Evolutionary conservation across 2,329 filamentous ascomycete species (phyloP).

Genomic region (Pezicula rhizophila): DNA sequence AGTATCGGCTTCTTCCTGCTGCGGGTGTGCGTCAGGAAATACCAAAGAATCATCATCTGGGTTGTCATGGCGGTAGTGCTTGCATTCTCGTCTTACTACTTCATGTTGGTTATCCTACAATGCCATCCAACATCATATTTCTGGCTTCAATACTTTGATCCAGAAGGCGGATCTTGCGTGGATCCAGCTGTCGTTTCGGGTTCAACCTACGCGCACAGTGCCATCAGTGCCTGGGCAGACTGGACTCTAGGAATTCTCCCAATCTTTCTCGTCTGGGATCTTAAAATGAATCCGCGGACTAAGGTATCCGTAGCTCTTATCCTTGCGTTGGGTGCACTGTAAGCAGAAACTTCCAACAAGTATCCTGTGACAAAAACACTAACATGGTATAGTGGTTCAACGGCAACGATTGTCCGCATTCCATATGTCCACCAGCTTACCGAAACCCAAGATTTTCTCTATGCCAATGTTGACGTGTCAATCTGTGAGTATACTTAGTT

Average conservation of each 20-base stretch:
- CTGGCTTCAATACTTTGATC: conserved; percentile 27
- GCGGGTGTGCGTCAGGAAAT: conserved; percentile 26
- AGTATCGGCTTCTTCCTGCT: conserved; percentile 32
- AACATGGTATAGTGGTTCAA: conserved; percentile 14
- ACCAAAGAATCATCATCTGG: conserved; percentile 28
- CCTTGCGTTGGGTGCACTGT: conserved; percentile 31
- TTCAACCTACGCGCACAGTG: conserved; percentile 31
- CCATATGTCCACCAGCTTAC: conserved; percentile 17
- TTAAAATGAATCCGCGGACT: conserved; percentile 31
- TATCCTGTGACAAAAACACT: not conserved
- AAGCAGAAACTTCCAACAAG: conserved; percentile 9
- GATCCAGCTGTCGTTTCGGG: conserved; percentile 18
- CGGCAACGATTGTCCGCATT: conserved; percentile 23
- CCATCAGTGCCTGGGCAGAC: conserved; percentile 31
- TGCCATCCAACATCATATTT: conserved; percentile 30
- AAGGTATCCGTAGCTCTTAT: conserved; percentile 29
- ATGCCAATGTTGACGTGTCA: conserved; percentile 15
- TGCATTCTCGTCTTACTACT: conserved; percentile 31
- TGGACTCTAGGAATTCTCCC: conserved; percentile 34
- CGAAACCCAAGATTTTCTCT: conserved; percentile 20
- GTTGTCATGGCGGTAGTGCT: conserved; percentile 24
- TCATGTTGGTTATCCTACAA: conserved; percentile 31
- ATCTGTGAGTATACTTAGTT: conserved; percentile 6
- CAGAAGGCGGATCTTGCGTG: conserved; percentile 25
- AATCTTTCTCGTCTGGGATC: conserved; percentile 32